phyloP scores from a whole-genome alignment of 176 grass and related monocot genomes.

The Dendrocalamus sinicus region DNA sequence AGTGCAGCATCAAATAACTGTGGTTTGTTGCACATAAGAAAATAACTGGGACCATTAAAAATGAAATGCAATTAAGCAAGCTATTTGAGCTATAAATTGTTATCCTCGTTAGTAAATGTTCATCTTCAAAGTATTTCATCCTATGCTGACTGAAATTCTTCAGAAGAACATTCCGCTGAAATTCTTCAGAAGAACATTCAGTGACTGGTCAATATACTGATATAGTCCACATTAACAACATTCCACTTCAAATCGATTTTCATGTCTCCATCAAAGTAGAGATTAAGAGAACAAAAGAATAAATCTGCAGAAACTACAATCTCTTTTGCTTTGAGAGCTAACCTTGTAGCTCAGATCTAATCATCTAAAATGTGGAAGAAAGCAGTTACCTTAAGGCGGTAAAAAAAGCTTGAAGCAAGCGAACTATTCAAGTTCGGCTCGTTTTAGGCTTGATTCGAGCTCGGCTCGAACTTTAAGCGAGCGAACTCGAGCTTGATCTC shows the following conservation, averaged over 20 bases:
- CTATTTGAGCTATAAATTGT: not conserved
- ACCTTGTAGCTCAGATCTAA: too few relatives aligned
- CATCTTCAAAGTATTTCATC: conserved; percentile 6
- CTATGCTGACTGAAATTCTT: not conserved
- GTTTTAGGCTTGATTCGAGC: too few relatives aligned
- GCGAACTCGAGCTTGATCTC: too few relatives aligned
- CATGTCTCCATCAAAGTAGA: not conserved
- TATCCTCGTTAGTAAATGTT: not conserved
- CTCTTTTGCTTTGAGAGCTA: too few relatives aligned
- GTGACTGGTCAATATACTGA: not conserved
- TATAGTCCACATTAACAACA: conserved; percentile 1
- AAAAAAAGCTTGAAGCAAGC: too few relatives aligned
- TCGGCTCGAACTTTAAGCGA: too few relatives aligned
- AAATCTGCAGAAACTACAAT: too few relatives aligned
- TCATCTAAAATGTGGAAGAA: too few relatives aligned
- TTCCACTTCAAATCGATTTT: not conserved
- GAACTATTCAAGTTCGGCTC: too few relatives aligned
- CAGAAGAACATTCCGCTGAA: not conserved
- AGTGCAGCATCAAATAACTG: conserved; percentile 87
- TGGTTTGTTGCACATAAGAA: conserved; percentile 67
- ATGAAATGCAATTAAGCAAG: conserved; percentile 8
- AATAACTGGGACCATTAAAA: conserved; percentile 24
- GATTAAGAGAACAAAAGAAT: not conserved
- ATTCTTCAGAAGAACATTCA: not conserved
- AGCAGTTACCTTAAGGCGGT: too few relatives aligned